Percentiles rank a stretch among this genome's conserved stretches.
These are phyloP conservation scores for Arabidopsis arenosa DNA, from an alignment of 345 rosid genomes.

Conservation along the genomic window DNA sequence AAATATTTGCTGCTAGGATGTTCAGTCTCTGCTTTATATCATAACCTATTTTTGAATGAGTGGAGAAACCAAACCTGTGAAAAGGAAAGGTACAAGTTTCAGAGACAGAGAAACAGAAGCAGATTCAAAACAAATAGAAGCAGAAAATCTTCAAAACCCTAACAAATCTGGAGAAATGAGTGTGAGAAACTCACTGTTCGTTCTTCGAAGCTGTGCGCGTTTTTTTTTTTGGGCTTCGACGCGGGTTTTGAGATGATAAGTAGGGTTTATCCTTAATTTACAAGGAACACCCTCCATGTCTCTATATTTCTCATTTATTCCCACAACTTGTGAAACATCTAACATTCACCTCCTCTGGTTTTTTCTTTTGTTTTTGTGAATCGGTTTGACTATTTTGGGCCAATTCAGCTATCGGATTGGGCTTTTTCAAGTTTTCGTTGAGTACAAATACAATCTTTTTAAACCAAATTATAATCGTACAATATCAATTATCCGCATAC, in stretches of 20 bases:
- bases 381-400: not conserved
- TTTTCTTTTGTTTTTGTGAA: not conserved
- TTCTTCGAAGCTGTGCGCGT: slow-evolving; percentile 29
- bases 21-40: not conserved
- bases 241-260: slow-evolving; percentile 36
- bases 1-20: not conserved
- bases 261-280: slow-evolving; percentile 44
- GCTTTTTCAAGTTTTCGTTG: not conserved
- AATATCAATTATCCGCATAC: too few relatives aligned
- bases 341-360: not conserved
- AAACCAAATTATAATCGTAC: too few relatives aligned
- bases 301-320: not conserved
- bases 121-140: not conserved
- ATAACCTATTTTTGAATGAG: slow-evolving; percentile 1
- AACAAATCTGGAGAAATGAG: slow-evolving; percentile 31
- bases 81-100: not conserved
- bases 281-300: not conserved
- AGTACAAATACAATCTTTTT: not conserved
- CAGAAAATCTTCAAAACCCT: not conserved
- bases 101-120: not conserved
- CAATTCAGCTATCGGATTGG: not conserved
- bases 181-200: slow-evolving; percentile 33
- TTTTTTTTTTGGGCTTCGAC: not conserved
- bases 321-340: not conserved
- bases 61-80: slow-evolving; percentile 24